Conservation (phyloP, 352 stramenopile species). For the Globisporangium ultimum region DNA sequence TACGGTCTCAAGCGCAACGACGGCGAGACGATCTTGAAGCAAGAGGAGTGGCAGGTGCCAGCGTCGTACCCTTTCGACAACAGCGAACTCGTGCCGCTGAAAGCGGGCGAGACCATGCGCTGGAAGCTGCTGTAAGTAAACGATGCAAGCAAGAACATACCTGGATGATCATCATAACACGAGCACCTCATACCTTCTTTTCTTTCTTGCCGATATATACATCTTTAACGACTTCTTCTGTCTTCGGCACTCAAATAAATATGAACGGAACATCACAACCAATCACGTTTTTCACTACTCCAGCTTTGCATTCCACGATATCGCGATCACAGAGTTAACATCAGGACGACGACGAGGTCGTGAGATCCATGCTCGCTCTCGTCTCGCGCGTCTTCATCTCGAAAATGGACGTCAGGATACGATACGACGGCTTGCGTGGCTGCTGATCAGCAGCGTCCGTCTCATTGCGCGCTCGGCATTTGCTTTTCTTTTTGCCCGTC, state of each 20-base stretch:
- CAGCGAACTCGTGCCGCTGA: slow-evolving; percentile 87
- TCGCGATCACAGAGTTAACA: too few species aligned
- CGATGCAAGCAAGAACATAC: not conserved
- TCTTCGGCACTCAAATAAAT: not conserved
- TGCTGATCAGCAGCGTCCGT: not conserved
- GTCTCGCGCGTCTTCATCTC: slow-evolving; percentile 61
- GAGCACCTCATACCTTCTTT: not conserved
- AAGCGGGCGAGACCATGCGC: slow-evolving; percentile 88
- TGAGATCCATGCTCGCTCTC: slow-evolving; percentile 36
- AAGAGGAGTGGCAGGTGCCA: slow-evolving; percentile 90
- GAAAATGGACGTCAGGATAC: slow-evolving; percentile 62
- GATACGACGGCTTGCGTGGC: slow-evolving; percentile 24
- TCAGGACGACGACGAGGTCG: not conserved
- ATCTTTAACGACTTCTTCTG: not conserved
- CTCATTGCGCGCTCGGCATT: not conserved
- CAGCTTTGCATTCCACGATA: too few species aligned
- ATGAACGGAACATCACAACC: not conserved
- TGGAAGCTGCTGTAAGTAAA: slow-evolving; percentile 79
- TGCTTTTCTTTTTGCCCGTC: slow-evolving; percentile 38
- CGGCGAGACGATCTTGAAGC: slow-evolving; percentile 83
- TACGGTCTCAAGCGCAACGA: slow-evolving; percentile 95
- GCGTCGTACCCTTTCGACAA: slow-evolving; percentile 90
- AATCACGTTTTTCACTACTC: too few species aligned
- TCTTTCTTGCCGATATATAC: not conserved
- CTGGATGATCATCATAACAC: not conserved